Evolutionary conservation across 768 basidiomycete species (phyloP), one percentile per base, ranked within the genome.

Genomic region (Suillus weaverae): DNA sequence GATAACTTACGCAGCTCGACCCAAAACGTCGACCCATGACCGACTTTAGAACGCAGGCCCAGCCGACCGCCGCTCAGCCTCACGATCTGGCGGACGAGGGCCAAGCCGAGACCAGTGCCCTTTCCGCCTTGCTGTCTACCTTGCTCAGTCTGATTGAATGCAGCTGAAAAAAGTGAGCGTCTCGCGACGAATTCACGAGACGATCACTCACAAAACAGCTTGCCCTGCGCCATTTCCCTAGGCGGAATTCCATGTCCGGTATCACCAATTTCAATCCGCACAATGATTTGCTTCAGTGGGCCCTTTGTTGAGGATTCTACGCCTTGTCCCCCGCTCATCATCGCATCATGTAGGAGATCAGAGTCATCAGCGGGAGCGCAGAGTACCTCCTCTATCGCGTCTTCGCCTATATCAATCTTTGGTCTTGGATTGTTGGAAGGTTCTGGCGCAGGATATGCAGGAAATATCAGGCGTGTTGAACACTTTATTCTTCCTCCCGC

Each of bases 1-100:
- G 61, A 57, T 32, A 6, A 78, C 82, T 67, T 71, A 84, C 80
- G 89, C 41, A 93, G 75, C 73, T 93, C 92, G 10, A 93, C 89
- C 94, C 94, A 95, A 79, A 95, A 96, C 43, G 89, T 93, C 41
- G 89, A 92, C 18, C 95, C 95, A 69, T 85, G 80, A 9, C 85
- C 84, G 1, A 85, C 77, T 73, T 87, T 85, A 20, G 85, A 86
- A 66, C 76, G 78, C n/a, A 89, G 83, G n/a, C 88, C 91, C 35
- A 92, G 77, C 59, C 91, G 83, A 22, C 92, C 92, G 48, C 88
- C 87, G 59, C 84, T 87, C 46, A 91, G 76, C 70, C 87, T 89
- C 68, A 94, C 89, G 51, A 94, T 93, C 68, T 90, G 89, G 55
- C 90, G 83, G 53, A 92, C 90, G 7, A 94, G 80, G 2, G 91